Evolutionary conservation across 164 flowering plant genomes (phyloP), one percentile per base, ranked within the genome.

Genomic region (Nymphaea thermarum): DNA sequence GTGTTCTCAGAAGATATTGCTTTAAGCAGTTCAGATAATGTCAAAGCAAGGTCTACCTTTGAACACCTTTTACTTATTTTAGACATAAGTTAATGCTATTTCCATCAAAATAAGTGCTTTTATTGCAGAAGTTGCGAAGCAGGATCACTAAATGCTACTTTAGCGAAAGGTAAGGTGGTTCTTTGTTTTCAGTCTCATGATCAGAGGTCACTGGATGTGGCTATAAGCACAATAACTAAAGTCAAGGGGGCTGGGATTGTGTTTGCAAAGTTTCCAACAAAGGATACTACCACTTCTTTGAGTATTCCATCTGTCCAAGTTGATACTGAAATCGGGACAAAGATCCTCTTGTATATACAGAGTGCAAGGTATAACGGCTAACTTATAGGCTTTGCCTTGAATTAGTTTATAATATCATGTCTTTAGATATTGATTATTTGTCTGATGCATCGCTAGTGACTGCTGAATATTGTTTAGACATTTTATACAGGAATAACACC

Each of bases 151-250:
- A 81, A 81, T 74, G 77, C 75, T 2, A 80, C 85, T 16, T 71
- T 80, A 76, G 85, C 78, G 12, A 79, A 70, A 43, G 87, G 89
- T 69, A 83, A 85, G 68, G 79, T 85, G 64, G 74, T 85, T 53
- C 77, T 85, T 53, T 85, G 89, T 69, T 76, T 79, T 68, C 82
- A 81, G 63, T 69, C 84, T 65, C 74, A 72, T 43, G 16, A 65
- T 7, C 83, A 83, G 66, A 75, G 78, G 60, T 73, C 75, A 43
- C 66, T 72, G 18, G 17, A 57, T 12, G 61, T 45, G 43, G 81
- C 82, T 15, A 4, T 65, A 47, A 64, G 41, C 42, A 65, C 78
- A 51, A 81, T 81, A 43, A 44, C 2, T 61, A 51, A 55, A 42
- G 81, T 53, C 14, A 44, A 61, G 42, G 86, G 82, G 42, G 75